phyloP scores from a whole-genome alignment of 768 basidiomycete species.

The Tylopilus plumbeoviolaceoides region DNA sequence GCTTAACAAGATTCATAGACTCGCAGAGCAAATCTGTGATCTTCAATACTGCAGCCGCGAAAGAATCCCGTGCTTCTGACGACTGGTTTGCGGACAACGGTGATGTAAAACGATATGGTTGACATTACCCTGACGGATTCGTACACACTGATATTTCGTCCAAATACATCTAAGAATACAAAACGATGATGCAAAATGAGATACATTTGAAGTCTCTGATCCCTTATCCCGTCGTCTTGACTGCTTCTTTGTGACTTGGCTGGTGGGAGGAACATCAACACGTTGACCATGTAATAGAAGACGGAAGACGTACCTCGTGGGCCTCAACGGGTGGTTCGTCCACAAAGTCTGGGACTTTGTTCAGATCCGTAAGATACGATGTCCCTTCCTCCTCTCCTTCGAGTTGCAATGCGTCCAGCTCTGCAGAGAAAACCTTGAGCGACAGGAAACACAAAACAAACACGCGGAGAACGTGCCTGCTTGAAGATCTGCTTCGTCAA shows the following conservation, averaged over 20 bases:
- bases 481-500: slow-evolving; percentile 96
- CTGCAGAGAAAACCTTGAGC: slow-evolving; percentile 38
- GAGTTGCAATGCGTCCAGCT: slow-evolving; percentile 89
- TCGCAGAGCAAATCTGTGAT: slow-evolving; percentile 82
- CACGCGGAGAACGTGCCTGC: slow-evolving; percentile 57
- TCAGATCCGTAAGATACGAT: slow-evolving; percentile 83
- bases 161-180: slow-evolving; percentile 15
- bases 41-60: slow-evolving; percentile 61
- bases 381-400: slow-evolving; percentile 90
- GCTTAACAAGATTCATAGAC: slow-evolving; percentile 41
- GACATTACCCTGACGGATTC: slow-evolving; percentile 13
- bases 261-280: slow-evolving; percentile 18
- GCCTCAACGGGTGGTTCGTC: slow-evolving; percentile 80
- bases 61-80: slow-evolving; percentile 55
- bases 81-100: slow-evolving; percentile 74
- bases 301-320: slow-evolving; percentile 45
- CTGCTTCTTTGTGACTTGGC: slow-evolving; percentile 50
- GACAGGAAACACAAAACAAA: not conserved
- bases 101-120: slow-evolving; percentile 63
- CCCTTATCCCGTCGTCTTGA: slow-evolving; percentile 45
- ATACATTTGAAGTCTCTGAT: slow-evolving; percentile 1
- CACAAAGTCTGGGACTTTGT: slow-evolving; percentile 87
- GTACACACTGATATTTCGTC: slow-evolving; percentile 1
- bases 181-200: slow-evolving; percentile 2
- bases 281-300: not conserved